A percentile compares a stretch with the other conserved stretches of the same genome.
Conservation (phyloP, 495 filamentous ascomycete species). For the Penicillium verhagenii region DNA sequence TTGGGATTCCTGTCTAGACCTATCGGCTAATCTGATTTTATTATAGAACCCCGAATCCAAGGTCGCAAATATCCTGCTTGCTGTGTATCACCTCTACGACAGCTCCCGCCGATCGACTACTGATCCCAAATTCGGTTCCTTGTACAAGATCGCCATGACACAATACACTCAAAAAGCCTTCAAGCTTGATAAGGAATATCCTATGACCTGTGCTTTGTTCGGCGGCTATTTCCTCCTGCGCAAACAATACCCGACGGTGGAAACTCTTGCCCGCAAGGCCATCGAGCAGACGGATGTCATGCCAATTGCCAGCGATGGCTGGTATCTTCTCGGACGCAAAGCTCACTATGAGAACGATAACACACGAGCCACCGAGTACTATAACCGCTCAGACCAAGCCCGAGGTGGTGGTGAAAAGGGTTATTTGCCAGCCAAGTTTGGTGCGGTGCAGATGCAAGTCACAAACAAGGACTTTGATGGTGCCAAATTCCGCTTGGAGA, state of each 20-base stretch:
- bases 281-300: slow-evolving; percentile 95
- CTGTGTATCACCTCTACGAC: slow-evolving; percentile 80
- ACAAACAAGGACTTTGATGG: slow-evolving; percentile 80
- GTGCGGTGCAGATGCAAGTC: slow-evolving; percentile 82
- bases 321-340: slow-evolving; percentile 89
- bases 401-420: slow-evolving; percentile 84
- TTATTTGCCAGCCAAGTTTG: slow-evolving; percentile 90
- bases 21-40: background rate
- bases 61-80: slow-evolving; percentile 84
- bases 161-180: slow-evolving; percentile 91
- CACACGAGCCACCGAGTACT: slow-evolving; percentile 73
- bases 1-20: background rate
- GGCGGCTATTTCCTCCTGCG: slow-evolving; percentile 81
- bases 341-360: slow-evolving; percentile 72
- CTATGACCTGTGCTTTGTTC: slow-evolving; percentile 86
- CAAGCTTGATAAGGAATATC: slow-evolving; percentile 91
- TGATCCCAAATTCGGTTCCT: slow-evolving; percentile 69
- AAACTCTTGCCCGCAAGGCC: slow-evolving; percentile 83
- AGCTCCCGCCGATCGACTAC: slow-evolving; percentile 77
- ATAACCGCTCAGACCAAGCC: slow-evolving; percentile 82
- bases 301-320: slow-evolving; percentile 91
- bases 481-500: slow-evolving; percentile 90
- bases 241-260: slow-evolving; percentile 73
- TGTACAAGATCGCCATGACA: slow-evolving; percentile 92
- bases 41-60: slow-evolving; percentile 78